phyloP scores from a whole-genome alignment of 225 moss, liverwort and hornwort genomes.

The Marchantia paleacea region DNA sequence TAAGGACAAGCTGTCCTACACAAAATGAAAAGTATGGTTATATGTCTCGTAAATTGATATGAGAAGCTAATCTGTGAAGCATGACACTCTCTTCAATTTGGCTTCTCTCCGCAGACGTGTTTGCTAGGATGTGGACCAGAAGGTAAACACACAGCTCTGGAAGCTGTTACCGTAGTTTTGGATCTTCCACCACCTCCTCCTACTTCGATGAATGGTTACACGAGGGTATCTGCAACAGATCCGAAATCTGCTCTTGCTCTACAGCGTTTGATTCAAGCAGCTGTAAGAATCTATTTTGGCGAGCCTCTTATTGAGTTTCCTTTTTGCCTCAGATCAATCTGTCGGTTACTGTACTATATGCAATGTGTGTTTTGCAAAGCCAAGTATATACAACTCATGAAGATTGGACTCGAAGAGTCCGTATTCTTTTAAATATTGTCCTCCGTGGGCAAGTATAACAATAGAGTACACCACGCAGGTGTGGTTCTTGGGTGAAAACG shows the following conservation, averaged over 20 bases:
- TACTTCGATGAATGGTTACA: slow-evolving; percentile 52
- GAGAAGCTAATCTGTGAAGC: background rate
- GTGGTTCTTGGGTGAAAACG: slow-evolving; percentile 99
- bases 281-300: slow-evolving; percentile 44
- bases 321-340: no score
- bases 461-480: slow-evolving; percentile 45
- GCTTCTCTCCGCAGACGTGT: slow-evolving; percentile 64
- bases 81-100: background rate
- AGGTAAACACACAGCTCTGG: slow-evolving; percentile 96
- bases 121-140: slow-evolving; percentile 92
- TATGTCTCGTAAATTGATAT: background rate
- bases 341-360: no score
- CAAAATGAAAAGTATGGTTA: no score
- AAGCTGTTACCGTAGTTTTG: slow-evolving; percentile 96
- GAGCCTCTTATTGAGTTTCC: no score
- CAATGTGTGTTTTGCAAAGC: no score
- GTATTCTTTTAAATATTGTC: background rate
- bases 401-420: no score
- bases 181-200: slow-evolving; percentile 99
- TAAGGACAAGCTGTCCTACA: no score
- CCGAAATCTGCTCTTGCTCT: slow-evolving; percentile 99
- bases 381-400: no score
- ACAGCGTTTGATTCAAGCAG: slow-evolving; percentile 94
- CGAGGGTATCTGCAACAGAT: slow-evolving; percentile 71
- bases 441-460: background rate